phyloP scores from a whole-genome alignment of 73 alveolate species.

The Paramecium octaurelia region DNA sequence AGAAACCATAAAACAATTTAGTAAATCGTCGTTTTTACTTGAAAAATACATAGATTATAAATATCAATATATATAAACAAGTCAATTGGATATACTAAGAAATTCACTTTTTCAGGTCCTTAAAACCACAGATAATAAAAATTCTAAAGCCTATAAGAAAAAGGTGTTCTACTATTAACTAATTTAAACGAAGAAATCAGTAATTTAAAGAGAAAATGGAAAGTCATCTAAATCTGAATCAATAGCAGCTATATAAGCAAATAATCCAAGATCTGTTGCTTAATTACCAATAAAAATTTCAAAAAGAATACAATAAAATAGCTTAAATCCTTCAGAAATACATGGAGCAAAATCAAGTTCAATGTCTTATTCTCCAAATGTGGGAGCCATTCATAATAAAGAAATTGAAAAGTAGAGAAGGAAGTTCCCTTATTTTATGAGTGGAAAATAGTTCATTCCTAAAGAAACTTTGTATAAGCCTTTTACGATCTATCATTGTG shows the following conservation, averaged over 20 bases:
- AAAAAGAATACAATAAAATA: background rate
- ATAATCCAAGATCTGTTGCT: background rate
- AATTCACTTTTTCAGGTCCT: background rate
- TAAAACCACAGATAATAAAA: background rate
- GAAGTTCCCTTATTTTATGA: background rate
- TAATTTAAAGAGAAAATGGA: background rate
- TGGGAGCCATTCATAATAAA: background rate
- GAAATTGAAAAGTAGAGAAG: background rate
- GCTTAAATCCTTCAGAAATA: background rate
- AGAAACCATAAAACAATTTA: background rate
- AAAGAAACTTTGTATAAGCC: background rate
- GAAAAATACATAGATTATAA: background rate
- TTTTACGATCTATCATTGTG: background rate
- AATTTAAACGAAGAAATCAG: background rate
- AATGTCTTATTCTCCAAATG: background rate
- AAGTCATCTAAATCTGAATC: background rate
- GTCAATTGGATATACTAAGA: background rate
- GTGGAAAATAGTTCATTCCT: background rate
- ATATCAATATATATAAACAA: background rate
- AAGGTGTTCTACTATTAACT: background rate
- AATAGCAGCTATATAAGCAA: background rate
- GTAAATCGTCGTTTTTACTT: background rate
- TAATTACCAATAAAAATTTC: background rate
- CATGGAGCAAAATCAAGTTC: background rate
- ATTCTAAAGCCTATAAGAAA: background rate